Percentiles rank a stretch among this genome's conserved stretches.
Conservation (phyloP, 1,284 basidiomycete species). For the Fomitopsis schrenkii region DNA sequence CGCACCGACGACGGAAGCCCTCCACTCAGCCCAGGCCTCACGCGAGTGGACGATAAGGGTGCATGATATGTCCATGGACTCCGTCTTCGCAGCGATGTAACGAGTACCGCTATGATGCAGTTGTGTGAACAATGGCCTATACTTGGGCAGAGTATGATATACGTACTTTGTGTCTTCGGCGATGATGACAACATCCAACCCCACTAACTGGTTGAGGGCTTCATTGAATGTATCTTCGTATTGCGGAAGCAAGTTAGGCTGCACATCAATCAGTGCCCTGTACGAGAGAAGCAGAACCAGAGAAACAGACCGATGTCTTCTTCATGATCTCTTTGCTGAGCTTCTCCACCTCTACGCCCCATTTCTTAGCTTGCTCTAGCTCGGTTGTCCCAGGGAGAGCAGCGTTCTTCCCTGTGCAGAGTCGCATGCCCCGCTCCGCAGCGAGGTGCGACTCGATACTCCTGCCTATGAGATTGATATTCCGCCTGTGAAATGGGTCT, state of each 20-base stretch:
- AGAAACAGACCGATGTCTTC: slow-evolving; percentile 48
- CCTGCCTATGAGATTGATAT: slow-evolving; percentile 77
- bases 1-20: slow-evolving; percentile 63
- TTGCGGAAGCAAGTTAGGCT: slow-evolving; percentile 49
- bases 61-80: slow-evolving; percentile 72
- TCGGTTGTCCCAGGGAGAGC: slow-evolving; percentile 19
- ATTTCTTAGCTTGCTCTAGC: slow-evolving; percentile 60
- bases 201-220: slow-evolving; percentile 78
- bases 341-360: slow-evolving; percentile 61
- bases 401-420: slow-evolving; percentile 64
- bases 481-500: slow-evolving; percentile 76
- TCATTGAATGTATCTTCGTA: slow-evolving; percentile 76
- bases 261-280: slow-evolving; percentile 10
- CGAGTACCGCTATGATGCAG: slow-evolving; percentile 51
- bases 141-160: slow-evolving; percentile 13
- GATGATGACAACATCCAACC: slow-evolving; percentile 79
- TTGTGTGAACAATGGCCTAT: neutral
- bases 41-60: slow-evolving; percentile 64
- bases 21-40: slow-evolving; percentile 69
- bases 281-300: slow-evolving; percentile 2
- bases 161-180: slow-evolving; percentile 71
- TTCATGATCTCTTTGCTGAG: slow-evolving; percentile 52
- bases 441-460: slow-evolving; percentile 69
- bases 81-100: slow-evolving; percentile 75
- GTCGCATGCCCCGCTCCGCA: slow-evolving; percentile 61